A percentile compares a stretch with the other conserved stretches of the same genome.
Evolutionary conservation across 352 stramenopile species (phyloP).

Genomic region (Pythium phragmitis): DNA sequence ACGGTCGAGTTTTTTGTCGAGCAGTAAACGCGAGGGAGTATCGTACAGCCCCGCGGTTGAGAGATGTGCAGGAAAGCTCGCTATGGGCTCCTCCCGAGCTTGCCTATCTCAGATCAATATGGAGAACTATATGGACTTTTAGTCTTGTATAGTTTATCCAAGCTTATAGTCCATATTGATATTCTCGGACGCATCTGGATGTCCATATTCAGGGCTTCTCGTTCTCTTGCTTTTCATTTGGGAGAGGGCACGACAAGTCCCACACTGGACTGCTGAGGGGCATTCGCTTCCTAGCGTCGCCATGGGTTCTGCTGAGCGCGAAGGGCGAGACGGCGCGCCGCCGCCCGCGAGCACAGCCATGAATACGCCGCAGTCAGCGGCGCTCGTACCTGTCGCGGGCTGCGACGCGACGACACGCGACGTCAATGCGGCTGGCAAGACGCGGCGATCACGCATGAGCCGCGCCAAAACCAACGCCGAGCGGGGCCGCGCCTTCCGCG

Average conservation of each 20-base stretch:
- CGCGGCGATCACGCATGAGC: slow-evolving; percentile 3
- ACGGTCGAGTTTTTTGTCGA: slow-evolving; percentile 12
- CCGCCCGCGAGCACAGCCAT: background rate
- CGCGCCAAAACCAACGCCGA: slow-evolving; percentile 27
- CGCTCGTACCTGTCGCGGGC: no score
- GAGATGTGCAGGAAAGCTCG: no score
- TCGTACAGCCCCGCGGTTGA: no score
- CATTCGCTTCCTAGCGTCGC: background rate
- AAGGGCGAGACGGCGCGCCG: background rate
- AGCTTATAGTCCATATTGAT: no score
- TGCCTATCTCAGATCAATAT: no score
- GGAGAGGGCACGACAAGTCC: background rate
- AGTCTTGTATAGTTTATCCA: no score
- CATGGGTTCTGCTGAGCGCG: background rate
- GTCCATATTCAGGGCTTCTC: no score
- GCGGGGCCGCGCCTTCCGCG: slow-evolving; percentile 28
- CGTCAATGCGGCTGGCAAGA: background rate
- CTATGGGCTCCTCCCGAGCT: no score
- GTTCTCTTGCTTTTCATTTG: no score
- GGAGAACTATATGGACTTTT: no score
- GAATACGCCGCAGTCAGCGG: background rate
- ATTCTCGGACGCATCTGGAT: no score
- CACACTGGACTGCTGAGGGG: background rate
- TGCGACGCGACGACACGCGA: background rate
- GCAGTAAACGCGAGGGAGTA: no score